Base-by-base conservation (phyloP, 2,329 filamentous ascomycete genomes). In the Cytospora mali region DNA sequence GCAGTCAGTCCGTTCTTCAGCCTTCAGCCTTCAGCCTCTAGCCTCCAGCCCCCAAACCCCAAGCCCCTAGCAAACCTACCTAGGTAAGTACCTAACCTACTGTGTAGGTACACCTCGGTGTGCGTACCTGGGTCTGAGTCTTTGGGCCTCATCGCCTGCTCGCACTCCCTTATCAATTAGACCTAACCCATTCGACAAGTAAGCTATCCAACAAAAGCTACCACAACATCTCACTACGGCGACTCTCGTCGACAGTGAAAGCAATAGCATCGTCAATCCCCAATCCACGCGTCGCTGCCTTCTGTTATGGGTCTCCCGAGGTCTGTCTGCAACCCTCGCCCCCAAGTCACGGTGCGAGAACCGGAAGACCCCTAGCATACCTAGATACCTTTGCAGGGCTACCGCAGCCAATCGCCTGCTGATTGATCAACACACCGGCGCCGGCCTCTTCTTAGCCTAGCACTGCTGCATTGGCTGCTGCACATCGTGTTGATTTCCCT, bases 351-450 rank as follows among this genome's bases (percentile, higher is more conserved):
- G n/a, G 57, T 60, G 56, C 60, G 56, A 62, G 52, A 42, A 54
- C 55, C 56, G 35, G 63, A 62, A 39, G 31, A 21, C 39, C 50
- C 28, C 25, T 23, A 48, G 28, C 39, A 42, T 35, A 46, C 56
- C n/a, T n/a, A n/a, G n/a, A n/a, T n/a, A 56, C 52, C 55, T 57
- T n/a, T 55, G 57, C 57, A 55, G 50, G 25, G 46, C 51, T 23
- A 27, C 63, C 42, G 52, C 60, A 58, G 33, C 54, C 49, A 57
- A 39, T 49, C 49, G 48, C 27, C n/a, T 53, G 35, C 52, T 63
- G 61, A 54, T 58, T 58, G 64, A 58, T 51, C 64, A 60, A 49
- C 61, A 49, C 56, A 55, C 56, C 63, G 42, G 25, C 27, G 55
- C 51, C 52, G 52, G 21, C 55, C 60, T 57, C 33, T 16, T 50